Evolutionary conservation across 1,139 yeast genomes (phyloP), one percentile per base, ranked within the genome.

Genomic region (Scheffersomyces titani): DNA sequence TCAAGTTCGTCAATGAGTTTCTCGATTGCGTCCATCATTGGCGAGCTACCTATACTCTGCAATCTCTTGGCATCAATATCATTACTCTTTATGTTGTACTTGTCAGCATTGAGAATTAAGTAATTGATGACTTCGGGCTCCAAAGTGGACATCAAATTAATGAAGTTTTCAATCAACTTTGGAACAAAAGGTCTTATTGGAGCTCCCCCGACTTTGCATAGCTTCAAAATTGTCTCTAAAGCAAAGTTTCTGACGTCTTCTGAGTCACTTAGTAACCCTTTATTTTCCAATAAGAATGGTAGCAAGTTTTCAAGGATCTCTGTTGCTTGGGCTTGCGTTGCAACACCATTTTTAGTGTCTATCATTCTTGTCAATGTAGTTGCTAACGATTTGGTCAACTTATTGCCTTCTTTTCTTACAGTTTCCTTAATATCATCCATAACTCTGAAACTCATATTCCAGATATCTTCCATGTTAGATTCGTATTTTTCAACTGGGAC

Each of bases 371-470:
- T 84, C 62, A 93, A 76, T 3, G 85, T 78, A 16, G 86, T 82
- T 0, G 97, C 86, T 48, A 94, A 76, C 6, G 84, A 80, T 61
- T 87, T 84, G 0, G 97, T 87, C 44, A 94, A 76, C 51, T 81
- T 83, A 53, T 81, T 73, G 11, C 97, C 98, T 55, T 92, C 96
- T 57, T 84, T 84, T 52, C 98, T 81, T 4, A 94, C 98, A 73
- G 96, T 90, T 52, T 92, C 98, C 69, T 94, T 94, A 58, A 94
- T 92, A 74, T 94, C 99, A 73, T 94, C 99, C 83, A 93, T 85
- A 0, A 86, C 85, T 66, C 99, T 82, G 75, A 94, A 93, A 55
- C 96, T 87, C 90, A 90, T 87, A 5, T 82, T 80, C 98, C 98
- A 93, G 44, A 94, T 85, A 5, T 85, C 85, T 58, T 89, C 89